Evolutionary conservation across 2,329 filamentous ascomycete species (phyloP).

Genomic region (Diaporthe helianthi): DNA sequence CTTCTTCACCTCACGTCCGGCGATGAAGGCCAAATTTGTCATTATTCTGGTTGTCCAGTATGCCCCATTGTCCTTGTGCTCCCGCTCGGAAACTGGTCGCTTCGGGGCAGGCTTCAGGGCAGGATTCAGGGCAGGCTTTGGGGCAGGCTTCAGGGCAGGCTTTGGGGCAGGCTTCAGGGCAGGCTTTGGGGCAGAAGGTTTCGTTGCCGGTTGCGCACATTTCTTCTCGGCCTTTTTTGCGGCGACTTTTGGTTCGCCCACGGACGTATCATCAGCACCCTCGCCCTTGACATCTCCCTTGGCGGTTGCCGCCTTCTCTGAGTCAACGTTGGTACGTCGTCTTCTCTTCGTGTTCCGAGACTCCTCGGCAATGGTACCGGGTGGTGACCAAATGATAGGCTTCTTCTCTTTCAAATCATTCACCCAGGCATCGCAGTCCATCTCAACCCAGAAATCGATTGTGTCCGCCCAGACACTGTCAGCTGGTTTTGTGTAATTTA

Average conservation of each 20-base stretch:
- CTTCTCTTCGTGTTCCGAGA: slow-evolving; percentile 45
- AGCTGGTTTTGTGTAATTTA: slow-evolving; percentile 75
- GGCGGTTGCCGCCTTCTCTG: slow-evolving; percentile 34
- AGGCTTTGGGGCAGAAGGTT: slow-evolving; percentile 41
- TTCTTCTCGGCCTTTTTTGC: slow-evolving; percentile 25
- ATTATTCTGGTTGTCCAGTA: slow-evolving; percentile 54
- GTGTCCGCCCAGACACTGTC: slow-evolving; percentile 77
- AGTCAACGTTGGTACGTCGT: slow-evolving; percentile 43
- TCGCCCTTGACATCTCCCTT: slow-evolving; percentile 44
- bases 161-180: slow-evolving; percentile 44
- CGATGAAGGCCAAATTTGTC: slow-evolving; percentile 47
- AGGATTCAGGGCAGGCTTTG: too few relatives aligned
- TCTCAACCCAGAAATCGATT: slow-evolving; percentile 77
- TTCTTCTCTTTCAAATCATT: slow-evolving; percentile 65
- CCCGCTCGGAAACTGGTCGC: slow-evolving; percentile 52
- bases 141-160: slow-evolving; percentile 43
- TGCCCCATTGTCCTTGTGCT: slow-evolving; percentile 54
- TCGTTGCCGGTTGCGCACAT: slow-evolving; percentile 39
- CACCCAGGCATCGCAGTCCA: slow-evolving; percentile 79
- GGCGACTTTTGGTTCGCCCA: slow-evolving; percentile 27
- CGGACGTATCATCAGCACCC: slow-evolving; percentile 39
- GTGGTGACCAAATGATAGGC: slow-evolving; percentile 65
- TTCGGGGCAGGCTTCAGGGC: slow-evolving; percentile 43
- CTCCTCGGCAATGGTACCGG: slow-evolving; percentile 51
- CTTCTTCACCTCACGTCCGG: slow-evolving; percentile 36